phyloP scores from a whole-genome alignment of 805 yeast genomes.

The Torulaspora quercuum region DNA sequence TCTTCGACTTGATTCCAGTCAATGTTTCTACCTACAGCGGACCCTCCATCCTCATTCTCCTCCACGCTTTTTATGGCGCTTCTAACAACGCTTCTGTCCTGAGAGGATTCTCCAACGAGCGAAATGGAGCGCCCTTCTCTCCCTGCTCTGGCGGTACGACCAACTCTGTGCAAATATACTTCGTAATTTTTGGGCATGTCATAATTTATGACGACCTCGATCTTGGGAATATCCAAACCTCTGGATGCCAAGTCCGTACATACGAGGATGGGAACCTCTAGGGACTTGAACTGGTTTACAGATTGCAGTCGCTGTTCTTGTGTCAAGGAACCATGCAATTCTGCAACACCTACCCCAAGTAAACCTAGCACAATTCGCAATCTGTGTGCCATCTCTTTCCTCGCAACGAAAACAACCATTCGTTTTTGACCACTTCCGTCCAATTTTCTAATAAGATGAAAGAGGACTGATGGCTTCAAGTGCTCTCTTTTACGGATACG shows the following conservation, averaged over 20 bases:
- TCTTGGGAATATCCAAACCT: constrained; percentile 98
- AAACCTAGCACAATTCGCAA: constrained; percentile 73
- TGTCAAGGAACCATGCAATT: constrained; percentile 76
- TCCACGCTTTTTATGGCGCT: constrained; percentile 74
- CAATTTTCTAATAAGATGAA: constrained; percentile 62
- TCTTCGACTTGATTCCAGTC: constrained; percentile 83
- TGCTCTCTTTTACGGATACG: constrained; percentile 88
- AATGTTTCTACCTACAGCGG: constrained; percentile 85
- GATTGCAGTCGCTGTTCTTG: constrained; percentile 91
- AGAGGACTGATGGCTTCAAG: constrained; percentile 78
- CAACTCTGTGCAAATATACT: constrained; percentile 92
- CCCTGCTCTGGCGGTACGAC: constrained; percentile 99
- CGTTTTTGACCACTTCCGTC: constrained; percentile 63
- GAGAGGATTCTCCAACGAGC: constrained; percentile 87
- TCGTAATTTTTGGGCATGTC: constrained; percentile 95
- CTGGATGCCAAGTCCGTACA: constrained; percentile 99
- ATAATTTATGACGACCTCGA: constrained; percentile 88
- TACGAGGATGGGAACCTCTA: constrained; percentile 79
- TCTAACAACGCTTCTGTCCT: constrained; percentile 86
- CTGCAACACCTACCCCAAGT: constrained; percentile 72
- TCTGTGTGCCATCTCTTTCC: constrained; percentile 87
- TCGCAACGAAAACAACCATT: constrained; percentile 84
- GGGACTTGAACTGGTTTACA: constrained; percentile 75
- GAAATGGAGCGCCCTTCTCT: constrained; percentile 91
- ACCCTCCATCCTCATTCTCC: constrained; percentile 41